Base-by-base conservation (phyloP, 139 green algal genomes). In the Closterium sp. region DNA sequence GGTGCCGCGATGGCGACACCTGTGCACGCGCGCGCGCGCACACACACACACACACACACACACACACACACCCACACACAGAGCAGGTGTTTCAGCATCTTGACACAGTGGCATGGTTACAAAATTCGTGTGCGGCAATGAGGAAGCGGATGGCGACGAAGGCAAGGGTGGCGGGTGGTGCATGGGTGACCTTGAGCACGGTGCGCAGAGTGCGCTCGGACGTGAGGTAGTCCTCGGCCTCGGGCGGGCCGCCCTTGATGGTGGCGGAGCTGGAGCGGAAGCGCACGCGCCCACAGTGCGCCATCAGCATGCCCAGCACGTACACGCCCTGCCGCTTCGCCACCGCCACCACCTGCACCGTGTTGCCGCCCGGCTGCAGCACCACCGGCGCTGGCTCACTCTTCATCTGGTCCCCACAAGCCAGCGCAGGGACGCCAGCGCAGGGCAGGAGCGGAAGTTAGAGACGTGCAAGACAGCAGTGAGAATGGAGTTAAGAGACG, bases 241-340 rank as follows among this genome's bases (percentile, higher is more conserved):
- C 91, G 32, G 87, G 91, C 0, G 87, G 25, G 6, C 89, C 91
- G 55, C 55, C 34, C 16, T 87, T 35, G 87, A 86, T 34, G 84
- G 33, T 36, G 35, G 35, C 55, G 34, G 88, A 84, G 34, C 28
- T 34, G 21, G 91, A 93, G 30, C 91, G 91, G 30, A 94, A 31
- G 34, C 91, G 76, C 33, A 93, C 43, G 33, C 66, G 89, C 12
- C 84, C 84, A 19, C 93, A 34, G 33, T 76, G 33, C 23, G 9
- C 91, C 23, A 90, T 93, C 76, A 94, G 35, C 69, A 64, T 33
- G 19, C 36, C 88, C 34, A 91, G 55, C 91, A 92, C 85, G 55
- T 94, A 94, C n/a, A 81, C 69, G 34, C 91, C 91, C 34, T 89
- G 66, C 28, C 88, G 66, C 69, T 90, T 90, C 25, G 91, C 34